phyloP scores from a whole-genome alignment of 2,329 filamentous ascomycete species.

The Pseudogymnoascus sp. region DNA sequence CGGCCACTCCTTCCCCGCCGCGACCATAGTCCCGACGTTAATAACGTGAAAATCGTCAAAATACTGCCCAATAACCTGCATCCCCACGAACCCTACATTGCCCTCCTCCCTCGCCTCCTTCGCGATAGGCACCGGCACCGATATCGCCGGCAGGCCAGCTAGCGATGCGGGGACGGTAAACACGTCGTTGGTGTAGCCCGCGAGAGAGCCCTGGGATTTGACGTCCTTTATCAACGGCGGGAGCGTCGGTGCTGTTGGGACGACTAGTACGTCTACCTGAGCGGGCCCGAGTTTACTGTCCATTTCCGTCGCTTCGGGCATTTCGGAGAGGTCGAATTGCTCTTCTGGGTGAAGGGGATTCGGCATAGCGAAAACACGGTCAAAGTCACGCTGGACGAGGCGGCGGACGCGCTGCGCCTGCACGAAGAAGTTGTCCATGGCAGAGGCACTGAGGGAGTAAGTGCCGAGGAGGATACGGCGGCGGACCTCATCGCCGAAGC shows the following conservation, averaged over 20 bases:
- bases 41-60: conserved; percentile 51
- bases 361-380: conserved; percentile 61
- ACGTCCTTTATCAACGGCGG: conserved; percentile 60
- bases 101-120: conserved; percentile 28
- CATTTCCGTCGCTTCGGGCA: conserved; percentile 38
- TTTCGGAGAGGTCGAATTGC: conserved; percentile 53
- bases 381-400: conserved; percentile 79
- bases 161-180: conserved; percentile 93
- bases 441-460: conserved; percentile 81
- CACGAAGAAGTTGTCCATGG: conserved; percentile 94
- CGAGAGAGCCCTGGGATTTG: conserved; percentile 48
- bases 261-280: conserved; percentile 78
- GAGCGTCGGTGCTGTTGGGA: conserved; percentile 74
- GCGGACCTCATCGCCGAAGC: conserved; percentile 79
- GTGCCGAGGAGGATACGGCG: conserved; percentile 82
- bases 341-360: conserved; percentile 58
- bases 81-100: conserved; percentile 43
- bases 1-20: neutral
- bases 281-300: conserved; percentile 50
- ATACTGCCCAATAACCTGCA: conserved; percentile 71
- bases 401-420: conserved; percentile 84
- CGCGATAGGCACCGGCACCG: conserved; percentile 55
- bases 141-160: conserved; percentile 83
- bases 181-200: conserved; percentile 86
- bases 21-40: neutral